Conservation (phyloP, 495 filamentous ascomycete species). For the Ascobolus immersus region DNA sequence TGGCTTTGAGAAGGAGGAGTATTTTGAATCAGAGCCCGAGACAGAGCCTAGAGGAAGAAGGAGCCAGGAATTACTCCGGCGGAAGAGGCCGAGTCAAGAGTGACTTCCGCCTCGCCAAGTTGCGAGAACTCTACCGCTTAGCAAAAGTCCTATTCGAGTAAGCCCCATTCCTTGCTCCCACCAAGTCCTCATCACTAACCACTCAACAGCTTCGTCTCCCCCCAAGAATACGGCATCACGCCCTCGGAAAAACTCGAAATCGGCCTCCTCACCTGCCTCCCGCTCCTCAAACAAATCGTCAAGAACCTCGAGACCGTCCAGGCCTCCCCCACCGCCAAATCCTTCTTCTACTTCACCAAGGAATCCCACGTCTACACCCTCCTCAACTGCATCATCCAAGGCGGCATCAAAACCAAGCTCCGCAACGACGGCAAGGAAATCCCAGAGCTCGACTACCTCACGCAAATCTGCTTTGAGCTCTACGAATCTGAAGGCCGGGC, state of each 20-base stretch:
- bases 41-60: slow-evolving; percentile 10
- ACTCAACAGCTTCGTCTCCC: slow-evolving; percentile 50
- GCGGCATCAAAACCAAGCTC: slow-evolving; percentile 76
- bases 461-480: slow-evolving; percentile 87
- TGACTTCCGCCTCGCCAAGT: slow-evolving; percentile 58
- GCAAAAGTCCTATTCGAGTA: slow-evolving; percentile 80
- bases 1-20: slow-evolving; percentile 10
- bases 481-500: slow-evolving; percentile 88
- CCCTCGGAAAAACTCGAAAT: slow-evolving; percentile 92
- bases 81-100: slow-evolving; percentile 54
- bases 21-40: slow-evolving; percentile 5
- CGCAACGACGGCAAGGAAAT: slow-evolving; percentile 62
- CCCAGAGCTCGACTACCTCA: slow-evolving; percentile 92
- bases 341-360: slow-evolving; percentile 96
- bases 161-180: slow-evolving; percentile 1
- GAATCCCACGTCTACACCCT: slow-evolving; percentile 97
- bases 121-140: slow-evolving; percentile 74
- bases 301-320: slow-evolving; percentile 93
- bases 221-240: slow-evolving; percentile 90
- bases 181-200: neutral
- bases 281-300: slow-evolving; percentile 83
- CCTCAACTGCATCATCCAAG: slow-evolving; percentile 90
- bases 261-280: slow-evolving; percentile 75
- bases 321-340: slow-evolving; percentile 73
- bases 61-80: slow-evolving; percentile 24